Conservation (phyloP, 208 protist genomes). For the Leishmania gerbilli region DNA sequence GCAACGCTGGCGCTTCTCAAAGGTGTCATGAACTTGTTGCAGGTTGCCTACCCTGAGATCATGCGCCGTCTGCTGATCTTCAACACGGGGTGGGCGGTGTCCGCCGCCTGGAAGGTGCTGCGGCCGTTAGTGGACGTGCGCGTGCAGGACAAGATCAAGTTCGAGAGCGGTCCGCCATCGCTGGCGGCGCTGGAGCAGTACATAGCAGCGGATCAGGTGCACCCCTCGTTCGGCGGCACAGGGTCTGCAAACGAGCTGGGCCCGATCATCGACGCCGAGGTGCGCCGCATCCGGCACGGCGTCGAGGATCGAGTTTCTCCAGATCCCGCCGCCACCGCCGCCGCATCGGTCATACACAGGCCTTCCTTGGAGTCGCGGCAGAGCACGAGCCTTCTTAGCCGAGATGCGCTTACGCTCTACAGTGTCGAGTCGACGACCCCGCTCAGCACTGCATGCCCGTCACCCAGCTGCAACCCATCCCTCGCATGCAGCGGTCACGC, state of each 20-base stretch:
- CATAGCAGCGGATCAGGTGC: constrained; percentile 54
- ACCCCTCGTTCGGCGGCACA: constrained; percentile 49
- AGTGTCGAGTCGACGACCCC: constrained; percentile 20
- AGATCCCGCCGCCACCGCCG: neutral
- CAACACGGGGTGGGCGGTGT: constrained; percentile 80
- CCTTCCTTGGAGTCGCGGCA: neutral
- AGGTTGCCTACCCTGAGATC: constrained; percentile 86
- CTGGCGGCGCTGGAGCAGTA: constrained; percentile 45
- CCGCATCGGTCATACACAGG: neutral
- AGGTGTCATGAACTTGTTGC: constrained; percentile 53
- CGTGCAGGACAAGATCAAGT: constrained; percentile 83
- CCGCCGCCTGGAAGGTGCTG: constrained; percentile 79
- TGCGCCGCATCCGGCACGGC: constrained; percentile 17
- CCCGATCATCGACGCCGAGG: constrained; percentile 40
- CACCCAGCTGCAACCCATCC: neutral
- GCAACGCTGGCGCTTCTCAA: constrained; percentile 52
- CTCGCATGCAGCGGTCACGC: neutral
- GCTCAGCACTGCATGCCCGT: neutral
- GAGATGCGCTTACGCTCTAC: constrained; percentile 18
- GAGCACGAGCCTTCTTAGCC: constrained; percentile 14
- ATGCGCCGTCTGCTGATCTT: constrained; percentile 74
- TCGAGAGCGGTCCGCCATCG: constrained; percentile 52
- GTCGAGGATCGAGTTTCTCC: neutral
- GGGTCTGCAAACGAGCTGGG: constrained; percentile 36
- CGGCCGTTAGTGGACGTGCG: constrained; percentile 64